Base-by-base conservation (phyloP, 345 rosid species). In the Physaria fendleri region DNA sequence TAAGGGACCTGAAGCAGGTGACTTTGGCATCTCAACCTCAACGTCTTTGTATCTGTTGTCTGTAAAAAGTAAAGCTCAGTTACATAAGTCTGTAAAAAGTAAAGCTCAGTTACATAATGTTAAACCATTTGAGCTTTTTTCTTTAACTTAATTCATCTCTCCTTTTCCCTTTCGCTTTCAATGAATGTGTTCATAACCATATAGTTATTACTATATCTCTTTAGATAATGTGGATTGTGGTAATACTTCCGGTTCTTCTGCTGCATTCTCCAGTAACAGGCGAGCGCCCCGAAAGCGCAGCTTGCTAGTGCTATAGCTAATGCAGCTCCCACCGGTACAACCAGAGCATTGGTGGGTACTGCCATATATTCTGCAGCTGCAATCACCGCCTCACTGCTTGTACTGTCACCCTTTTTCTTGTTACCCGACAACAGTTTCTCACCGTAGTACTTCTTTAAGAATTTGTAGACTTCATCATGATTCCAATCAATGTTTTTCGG, bases 191-290 rank as follows among this genome's bases (percentile, higher is more conserved):
- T 62, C 72, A 74, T 68, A 51, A 54, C 71, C 76, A 77, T 66
- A 52, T 68, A 62, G 63, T 47, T 76, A 71, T 49, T 72, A 73
- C 80, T 81, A 89, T 66, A 85, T 85, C 80, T 82, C 83, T 85
- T 93, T 78, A 78, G 76, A 81, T 89, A 79, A 77, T 87, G 85
- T 49, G 79, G 90, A 56, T 88, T 88, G 73, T 83, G 85, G 79
- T 74, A 74, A 79, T 86, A 85, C 97, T 90, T 93, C 73, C 90
- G 84, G 72, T 78, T 93, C 84, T 93, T 93, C 85, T 89, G 97
- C 64, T 71, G 95, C 5, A 87, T 80, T 15, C 97, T 87, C 97
- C 99, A 93, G 84, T 85, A 93, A 75, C 96, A 93, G 2, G 99
- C 90, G 1, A 93, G 92, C 1, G 90, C 99, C 59, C 99, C 97